Evolutionary conservation across 345 rosid genomes (phyloP), one percentile per base, ranked within the genome.

Genomic region (Bruguiera parviflora): DNA sequence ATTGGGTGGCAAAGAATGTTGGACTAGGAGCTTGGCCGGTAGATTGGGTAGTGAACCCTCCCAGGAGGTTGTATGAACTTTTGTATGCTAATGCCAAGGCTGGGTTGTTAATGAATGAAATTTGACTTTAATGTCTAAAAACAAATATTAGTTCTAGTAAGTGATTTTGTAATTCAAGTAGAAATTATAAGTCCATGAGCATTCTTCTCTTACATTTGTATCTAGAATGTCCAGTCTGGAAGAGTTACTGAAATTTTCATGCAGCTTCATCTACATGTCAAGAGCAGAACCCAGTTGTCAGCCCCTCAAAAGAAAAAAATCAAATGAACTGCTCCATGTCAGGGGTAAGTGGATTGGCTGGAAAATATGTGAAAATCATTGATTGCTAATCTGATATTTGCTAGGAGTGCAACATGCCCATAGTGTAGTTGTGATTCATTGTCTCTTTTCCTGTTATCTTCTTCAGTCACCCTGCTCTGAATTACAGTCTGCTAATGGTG

Each of bases 311-410:
- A 77, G 78, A 78, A 65, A 75, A 39, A 35, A 64, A 69, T 76
- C 73, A 83, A 53, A 51, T 67, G n/a, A 52, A 61, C 32, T 72
- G 76, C 65, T 68, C 76, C 67, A 75, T 62, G 58, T 57, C 79
- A 35, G 81, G 83, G 84, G 86, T 78, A 82, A 83, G 89, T 77
- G 58, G 47, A 52, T 31, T n/a, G 27, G 2, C 1, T 65, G 49
- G 60, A 57, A 39, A 59, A 49, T 51, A 47, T 25, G 24, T 19
- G 25, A 29, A 63, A 37, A 28, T 33, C 20, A 6, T 59, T 32
- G 2, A 29, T 39, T 61, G 53, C 25, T 39, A 59, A 51, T 58
- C 3, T 33, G 35, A 0, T 39, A 31, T 43, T 1, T 33, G n/a
- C 0, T 32, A 58, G 55, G 52, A 58, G 60, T 51, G n/a, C 18